Evolutionary conservation across 805 yeast genomes (phyloP).

Genomic region (Candida ortonii): DNA sequence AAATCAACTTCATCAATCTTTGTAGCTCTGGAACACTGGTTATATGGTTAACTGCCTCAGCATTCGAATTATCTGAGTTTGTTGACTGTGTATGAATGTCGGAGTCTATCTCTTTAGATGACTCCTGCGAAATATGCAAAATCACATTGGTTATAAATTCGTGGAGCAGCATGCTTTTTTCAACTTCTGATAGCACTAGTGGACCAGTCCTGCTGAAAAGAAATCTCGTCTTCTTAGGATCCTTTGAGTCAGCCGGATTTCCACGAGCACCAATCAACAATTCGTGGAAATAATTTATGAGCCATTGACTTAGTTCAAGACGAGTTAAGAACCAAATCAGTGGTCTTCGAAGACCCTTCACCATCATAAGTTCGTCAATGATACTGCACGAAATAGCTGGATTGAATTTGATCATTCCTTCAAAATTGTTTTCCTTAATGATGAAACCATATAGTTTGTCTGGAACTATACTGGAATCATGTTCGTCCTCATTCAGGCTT

Average conservation of each 20-base stretch:
- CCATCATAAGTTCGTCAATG: conserved; percentile 71
- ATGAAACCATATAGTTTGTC: conserved; percentile 50
- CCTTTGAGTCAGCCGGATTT: conserved; percentile 11
- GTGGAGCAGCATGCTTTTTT: conserved; percentile 64
- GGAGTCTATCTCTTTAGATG: conserved; percentile 22
- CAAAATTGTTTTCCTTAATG: conserved; percentile 46
- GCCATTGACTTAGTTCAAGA: conserved; percentile 49
- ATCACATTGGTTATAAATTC: conserved; percentile 62
- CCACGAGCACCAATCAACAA: conserved; percentile 59
- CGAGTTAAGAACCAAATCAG: conserved; percentile 69
- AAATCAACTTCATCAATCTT: conserved; percentile 50
- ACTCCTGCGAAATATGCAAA: conserved; percentile 39
- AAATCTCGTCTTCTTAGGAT: conserved; percentile 21
- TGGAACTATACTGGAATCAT: conserved; percentile 40
- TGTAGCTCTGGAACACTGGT: conserved; percentile 23
- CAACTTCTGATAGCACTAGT: conserved; percentile 53
- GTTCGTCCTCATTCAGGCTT: conserved; percentile 14
- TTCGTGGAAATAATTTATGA: conserved; percentile 64
- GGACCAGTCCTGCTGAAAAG: conserved; percentile 57
- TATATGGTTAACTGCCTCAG: conserved; percentile 12
- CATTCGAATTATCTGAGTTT: conserved; percentile 10
- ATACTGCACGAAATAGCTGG: conserved; percentile 52
- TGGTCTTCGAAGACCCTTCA: conserved; percentile 58
- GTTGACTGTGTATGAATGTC: conserved; percentile 8
- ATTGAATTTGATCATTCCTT: conserved; percentile 46